phyloP scores from a whole-genome alignment of 176 grass and related monocot genomes.

The Phoenix roebelenii region DNA sequence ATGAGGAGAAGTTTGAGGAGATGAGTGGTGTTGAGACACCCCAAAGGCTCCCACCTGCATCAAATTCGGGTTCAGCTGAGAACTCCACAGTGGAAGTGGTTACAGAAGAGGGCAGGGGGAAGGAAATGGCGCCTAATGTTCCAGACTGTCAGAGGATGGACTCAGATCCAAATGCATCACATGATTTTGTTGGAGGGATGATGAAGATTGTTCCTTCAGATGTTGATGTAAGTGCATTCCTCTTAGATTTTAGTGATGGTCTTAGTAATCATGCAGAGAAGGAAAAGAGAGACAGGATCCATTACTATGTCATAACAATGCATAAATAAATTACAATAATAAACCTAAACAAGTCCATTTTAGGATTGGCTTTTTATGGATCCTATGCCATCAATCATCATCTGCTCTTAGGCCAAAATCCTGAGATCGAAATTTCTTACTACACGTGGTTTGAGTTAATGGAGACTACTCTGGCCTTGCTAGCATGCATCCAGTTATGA shows the following conservation, averaged over 20 bases:
- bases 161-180: constrained; percentile 39
- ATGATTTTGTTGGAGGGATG: constrained; percentile 58
- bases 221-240: constrained; percentile 47
- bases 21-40: constrained; percentile 32
- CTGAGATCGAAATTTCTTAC: too few species aligned
- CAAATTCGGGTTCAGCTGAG: constrained; percentile 31
- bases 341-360: too few species aligned
- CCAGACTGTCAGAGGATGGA: constrained; percentile 26
- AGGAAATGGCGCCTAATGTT: constrained; percentile 24
- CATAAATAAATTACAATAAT: too few species aligned
- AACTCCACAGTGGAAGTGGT: constrained; percentile 17
- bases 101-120: constrained; percentile 27
- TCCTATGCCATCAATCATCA: too few species aligned
- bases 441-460: too few species aligned
- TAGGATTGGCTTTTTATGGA: too few species aligned
- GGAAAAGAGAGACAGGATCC: too few species aligned
- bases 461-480: too few species aligned
- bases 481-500: too few species aligned
- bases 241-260: neutral
- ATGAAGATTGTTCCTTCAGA: constrained; percentile 79
- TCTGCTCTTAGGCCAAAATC: too few species aligned
- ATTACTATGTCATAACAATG: too few species aligned
- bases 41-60: constrained; percentile 29
- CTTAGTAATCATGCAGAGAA: too few species aligned
- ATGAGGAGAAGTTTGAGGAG: constrained; percentile 70